Evolutionary conservation across 2,329 filamentous ascomycete species (phyloP).

Genomic region (Beauveria bassiana): DNA sequence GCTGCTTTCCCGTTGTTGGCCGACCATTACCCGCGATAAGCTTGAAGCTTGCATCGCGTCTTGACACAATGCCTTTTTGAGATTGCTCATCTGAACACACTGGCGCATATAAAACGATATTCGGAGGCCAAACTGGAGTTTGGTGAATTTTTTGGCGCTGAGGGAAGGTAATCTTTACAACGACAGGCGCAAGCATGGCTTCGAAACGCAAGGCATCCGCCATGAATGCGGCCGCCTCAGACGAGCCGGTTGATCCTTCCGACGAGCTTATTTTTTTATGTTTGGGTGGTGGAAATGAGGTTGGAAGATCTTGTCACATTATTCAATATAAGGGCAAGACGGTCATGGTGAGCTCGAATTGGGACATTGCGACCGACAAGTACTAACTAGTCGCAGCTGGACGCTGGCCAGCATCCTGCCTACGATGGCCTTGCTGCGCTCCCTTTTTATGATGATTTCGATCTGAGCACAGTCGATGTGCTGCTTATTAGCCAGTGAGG

Average conservation of each 20-base stretch:
- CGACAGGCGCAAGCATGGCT: conserved; percentile 55
- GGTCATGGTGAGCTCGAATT: conserved; percentile 65
- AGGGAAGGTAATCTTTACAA: not conserved
- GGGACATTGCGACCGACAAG: not conserved
- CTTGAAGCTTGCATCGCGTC: conserved; percentile 13
- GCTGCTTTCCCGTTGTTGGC: conserved; percentile 6
- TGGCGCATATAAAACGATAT: not conserved
- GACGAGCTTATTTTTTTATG: conserved; percentile 94
- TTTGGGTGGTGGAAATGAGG: conserved; percentile 91
- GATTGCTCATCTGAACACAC: not conserved
- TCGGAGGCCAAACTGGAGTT: not conserved
- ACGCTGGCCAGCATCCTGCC: conserved; percentile 93
- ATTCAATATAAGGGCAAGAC: conserved; percentile 99
- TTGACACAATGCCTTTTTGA: not conserved
- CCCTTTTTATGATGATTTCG: conserved; percentile 97
- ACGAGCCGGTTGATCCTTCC: conserved; percentile 84
- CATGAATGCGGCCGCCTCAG: conserved; percentile 57
- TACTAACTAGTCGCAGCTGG: conserved; percentile 52
- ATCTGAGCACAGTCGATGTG: conserved; percentile 93
- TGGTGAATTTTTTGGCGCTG: not conserved
- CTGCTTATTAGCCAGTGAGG: conserved; percentile 99
- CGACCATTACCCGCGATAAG: conserved; percentile 21
- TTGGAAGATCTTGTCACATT: conserved; percentile 94
- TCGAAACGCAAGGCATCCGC: conserved; percentile 82
- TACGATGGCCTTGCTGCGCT: conserved; percentile 90